Percentiles rank a stretch among this genome's conserved stretches.
phyloP scores from a whole-genome alignment of 1,284 basidiomycete species.

The Rhodotorula sp. region DNA sequence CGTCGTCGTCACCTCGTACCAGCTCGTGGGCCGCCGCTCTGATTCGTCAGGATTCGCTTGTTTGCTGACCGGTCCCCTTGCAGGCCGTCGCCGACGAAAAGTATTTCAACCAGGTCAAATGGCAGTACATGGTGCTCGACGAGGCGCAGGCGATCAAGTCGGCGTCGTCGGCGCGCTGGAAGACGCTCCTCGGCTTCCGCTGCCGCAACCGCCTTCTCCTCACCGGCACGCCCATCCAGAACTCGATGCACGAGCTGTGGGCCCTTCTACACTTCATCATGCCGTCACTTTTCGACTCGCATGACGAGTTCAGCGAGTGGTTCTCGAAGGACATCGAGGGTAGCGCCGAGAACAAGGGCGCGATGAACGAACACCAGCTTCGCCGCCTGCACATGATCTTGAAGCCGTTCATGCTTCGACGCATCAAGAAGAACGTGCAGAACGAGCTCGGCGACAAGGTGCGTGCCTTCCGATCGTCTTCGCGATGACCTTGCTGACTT shows the following conservation, averaged over 20 bases:
- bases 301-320: constrained; percentile 99
- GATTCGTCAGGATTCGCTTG: constrained; percentile 43
- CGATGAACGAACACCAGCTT: constrained; percentile 92
- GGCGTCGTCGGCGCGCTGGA: constrained; percentile 95
- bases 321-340: constrained; percentile 99
- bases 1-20: constrained; percentile 95
- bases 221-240: constrained; percentile 98
- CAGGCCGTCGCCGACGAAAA: constrained; percentile 95
- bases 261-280: constrained; percentile 99
- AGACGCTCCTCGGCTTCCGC: constrained; percentile 91
- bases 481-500: not conserved
- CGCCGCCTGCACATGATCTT: constrained; percentile 97
- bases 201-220: constrained; percentile 93
- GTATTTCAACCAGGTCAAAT: constrained; percentile 96
- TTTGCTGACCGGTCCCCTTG: not conserved
- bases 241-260: constrained; percentile 99
- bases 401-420: constrained; percentile 98
- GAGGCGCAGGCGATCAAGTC: constrained; percentile 99
- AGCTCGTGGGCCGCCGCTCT: constrained; percentile 62
- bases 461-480: constrained; percentile 28
- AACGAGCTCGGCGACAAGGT: constrained; percentile 99
- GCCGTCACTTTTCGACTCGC: constrained; percentile 98
- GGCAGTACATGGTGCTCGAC: constrained; percentile 99
- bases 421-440: constrained; percentile 97
- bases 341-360: constrained; percentile 78